phyloP scores from a whole-genome alignment of 169 alveolate species.

The Fabrea salina region DNA sequence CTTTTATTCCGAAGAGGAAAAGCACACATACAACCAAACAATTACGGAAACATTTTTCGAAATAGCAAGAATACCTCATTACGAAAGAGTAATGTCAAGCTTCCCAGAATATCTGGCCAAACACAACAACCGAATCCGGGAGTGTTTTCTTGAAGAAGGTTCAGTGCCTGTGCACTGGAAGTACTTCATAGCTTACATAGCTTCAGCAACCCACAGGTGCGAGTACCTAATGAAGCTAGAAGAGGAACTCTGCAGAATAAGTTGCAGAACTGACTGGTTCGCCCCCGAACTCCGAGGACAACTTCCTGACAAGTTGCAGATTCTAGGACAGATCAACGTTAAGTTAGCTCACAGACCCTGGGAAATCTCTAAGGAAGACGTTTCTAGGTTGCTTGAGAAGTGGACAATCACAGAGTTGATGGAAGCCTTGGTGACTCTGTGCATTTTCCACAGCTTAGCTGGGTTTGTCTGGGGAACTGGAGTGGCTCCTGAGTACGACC shows the following conservation, averaged over 20 bases:
- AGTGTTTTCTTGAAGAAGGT: not conserved
- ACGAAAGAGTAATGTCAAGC: constrained; percentile 10
- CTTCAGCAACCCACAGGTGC: constrained; percentile 33
- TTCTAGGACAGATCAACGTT: constrained; percentile 15
- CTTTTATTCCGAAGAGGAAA: not conserved
- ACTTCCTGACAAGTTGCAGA: not conserved
- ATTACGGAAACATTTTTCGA: not conserved
- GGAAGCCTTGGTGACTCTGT: not conserved
- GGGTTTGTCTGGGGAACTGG: constrained; percentile 21
- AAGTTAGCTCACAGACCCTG: constrained; percentile 35
- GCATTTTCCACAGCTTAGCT: not conserved
- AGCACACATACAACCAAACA: not conserved
- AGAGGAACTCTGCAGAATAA: not conserved
- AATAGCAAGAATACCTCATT: not conserved
- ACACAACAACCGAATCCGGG: not conserved
- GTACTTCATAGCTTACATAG: constrained; percentile 28
- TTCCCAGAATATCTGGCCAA: constrained; percentile 24
- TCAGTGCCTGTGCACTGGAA: not conserved
- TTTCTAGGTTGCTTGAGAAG: not conserved
- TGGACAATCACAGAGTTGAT: not conserved
- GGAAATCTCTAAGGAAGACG: constrained; percentile 14
- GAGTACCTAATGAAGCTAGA: constrained; percentile 28
- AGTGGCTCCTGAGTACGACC: not conserved
- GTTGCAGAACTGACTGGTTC: constrained; percentile 2
- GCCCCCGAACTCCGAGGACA: not conserved